Evolutionary conservation across 768 basidiomycete species (phyloP), one percentile per base, ranked within the genome.

Genomic region (Agaricus bisporus): DNA sequence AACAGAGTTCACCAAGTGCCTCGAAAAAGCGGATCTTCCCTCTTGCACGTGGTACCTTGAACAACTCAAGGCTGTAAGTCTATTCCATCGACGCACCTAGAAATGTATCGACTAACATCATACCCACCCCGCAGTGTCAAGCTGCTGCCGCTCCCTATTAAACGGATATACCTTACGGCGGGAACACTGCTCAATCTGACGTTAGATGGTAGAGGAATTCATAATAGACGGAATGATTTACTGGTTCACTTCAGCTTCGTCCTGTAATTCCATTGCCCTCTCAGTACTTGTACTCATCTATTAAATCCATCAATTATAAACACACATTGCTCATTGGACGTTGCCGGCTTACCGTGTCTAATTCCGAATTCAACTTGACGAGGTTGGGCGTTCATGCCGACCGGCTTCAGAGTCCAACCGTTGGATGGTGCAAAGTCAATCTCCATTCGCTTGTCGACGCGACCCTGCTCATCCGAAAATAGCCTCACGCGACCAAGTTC

Each of bases 11-110:
- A 88, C 90, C 9, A 79, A 76, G 64, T 95, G 92, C 69, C 72
- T 95, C 42, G 89, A 92, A 65, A 85, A 85, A 65, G 87, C 86
- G 15, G 86, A 88, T 61, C 70, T 89, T 59, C 80, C 79, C 39
- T 83, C 87, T 5, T 95, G 92, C 73, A 74, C 81, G 15, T 95
- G 85, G 81, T 94, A 91, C 64, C 82, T 93, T 26, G 89, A 93
- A 61, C 88, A 91, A 63, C 78, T 92, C 47, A 93, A 93, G 70
- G 86, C 87, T 50, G 89, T 91, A 67, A 63, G 89, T 80, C 14
- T 50, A 28, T 41, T 45, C 49, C 9, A 15, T 18, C 37, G 29
- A 12, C 17, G 0, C 9, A n/a, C 9, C 39, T 22, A 32, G 8
- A 32, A 6, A 4, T 32, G 11, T 37, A 18, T 18, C 42, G 17